These are phyloP conservation scores for Neurospora tetrasperma DNA, from an alignment of 495 filamentous ascomycete genomes.

Conservation along the genomic window DNA sequence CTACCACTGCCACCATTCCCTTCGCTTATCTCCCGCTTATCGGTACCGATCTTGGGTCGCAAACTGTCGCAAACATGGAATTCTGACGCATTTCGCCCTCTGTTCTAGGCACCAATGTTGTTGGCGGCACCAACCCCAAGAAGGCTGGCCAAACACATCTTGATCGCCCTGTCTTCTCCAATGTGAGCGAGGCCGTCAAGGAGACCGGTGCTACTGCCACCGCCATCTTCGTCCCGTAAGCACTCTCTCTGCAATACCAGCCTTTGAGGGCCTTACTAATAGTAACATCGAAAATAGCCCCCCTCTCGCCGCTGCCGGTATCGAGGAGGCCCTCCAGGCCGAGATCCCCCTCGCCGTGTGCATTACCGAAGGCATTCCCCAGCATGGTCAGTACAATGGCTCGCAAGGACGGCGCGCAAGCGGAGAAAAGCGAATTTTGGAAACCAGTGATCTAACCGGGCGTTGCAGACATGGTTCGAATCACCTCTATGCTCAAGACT, in stretches of 20 bases:
- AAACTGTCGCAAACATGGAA: not conserved
- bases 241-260: not conserved
- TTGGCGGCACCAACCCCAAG: conserved; percentile 97
- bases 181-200: conserved; percentile 80
- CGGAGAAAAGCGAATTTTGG: not conserved
- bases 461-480: conserved; percentile 86
- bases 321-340: conserved; percentile 90
- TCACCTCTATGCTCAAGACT: conserved; percentile 95
- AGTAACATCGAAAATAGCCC: conserved; percentile 43
- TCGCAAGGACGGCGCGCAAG: not conserved
- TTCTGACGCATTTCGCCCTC: conserved; percentile 9
- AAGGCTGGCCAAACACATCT: conserved; percentile 89
- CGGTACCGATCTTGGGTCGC: not conserved
- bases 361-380: conserved; percentile 97
- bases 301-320: conserved; percentile 82
- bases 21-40: not conserved
- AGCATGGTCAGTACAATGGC: conserved; percentile 59
- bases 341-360: conserved; percentile 91
- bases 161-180: conserved; percentile 85
- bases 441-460: conserved; percentile 6
- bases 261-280: conserved; percentile 2
- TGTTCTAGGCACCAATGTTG: conserved; percentile 76
- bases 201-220: conserved; percentile 83
- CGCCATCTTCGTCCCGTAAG: conserved; percentile 95
- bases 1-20: not conserved